Percentiles rank a stretch among this genome's conserved stretches.
Evolutionary conservation across 306 rosid species (phyloP).

Genomic region (Glycine soja): DNA sequence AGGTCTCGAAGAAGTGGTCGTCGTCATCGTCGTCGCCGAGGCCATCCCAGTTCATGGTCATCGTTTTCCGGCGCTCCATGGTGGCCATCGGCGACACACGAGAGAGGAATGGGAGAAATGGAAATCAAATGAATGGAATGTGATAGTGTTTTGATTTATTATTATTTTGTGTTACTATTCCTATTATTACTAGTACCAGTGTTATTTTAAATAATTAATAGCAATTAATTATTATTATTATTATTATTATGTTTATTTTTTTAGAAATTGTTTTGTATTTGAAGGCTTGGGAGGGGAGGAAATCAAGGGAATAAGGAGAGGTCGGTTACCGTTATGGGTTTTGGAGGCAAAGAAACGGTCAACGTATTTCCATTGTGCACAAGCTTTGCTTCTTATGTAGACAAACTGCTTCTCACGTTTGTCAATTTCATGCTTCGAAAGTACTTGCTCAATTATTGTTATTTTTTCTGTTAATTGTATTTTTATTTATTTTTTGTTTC

Average conservation of each 20-base stretch:
- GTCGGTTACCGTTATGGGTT: slow-evolving; percentile 39
- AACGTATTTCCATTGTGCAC: slow-evolving; percentile 40
- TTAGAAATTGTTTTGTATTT: no score
- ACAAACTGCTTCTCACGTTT: slow-evolving; percentile 39
- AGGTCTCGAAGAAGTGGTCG: slow-evolving; percentile 61
- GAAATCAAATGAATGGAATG: not conserved
- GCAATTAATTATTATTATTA: no score
- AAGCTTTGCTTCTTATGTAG: slow-evolving; percentile 9
- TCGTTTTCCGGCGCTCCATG: slow-evolving; percentile 55
- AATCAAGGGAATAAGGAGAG: slow-evolving; percentile 51
- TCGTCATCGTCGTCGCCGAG: slow-evolving; percentile 62
- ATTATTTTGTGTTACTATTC: not conserved
- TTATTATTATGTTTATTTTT: no score
- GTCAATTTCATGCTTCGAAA: not conserved
- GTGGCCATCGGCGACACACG: slow-evolving; percentile 44
- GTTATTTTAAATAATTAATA: no score
- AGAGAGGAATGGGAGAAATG: no score
- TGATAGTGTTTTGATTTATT: not conserved
- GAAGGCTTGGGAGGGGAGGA: slow-evolving; percentile 39
- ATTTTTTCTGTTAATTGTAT: not conserved
- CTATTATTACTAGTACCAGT: no score
- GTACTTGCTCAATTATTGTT: not conserved
- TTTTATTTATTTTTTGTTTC: not conserved
- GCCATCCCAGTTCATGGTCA: slow-evolving; percentile 60
- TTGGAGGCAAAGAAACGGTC: slow-evolving; percentile 61